Evolutionary conservation across 2,329 filamentous ascomycete species (phyloP).

Genomic region (Talaromyces pinophilus): DNA sequence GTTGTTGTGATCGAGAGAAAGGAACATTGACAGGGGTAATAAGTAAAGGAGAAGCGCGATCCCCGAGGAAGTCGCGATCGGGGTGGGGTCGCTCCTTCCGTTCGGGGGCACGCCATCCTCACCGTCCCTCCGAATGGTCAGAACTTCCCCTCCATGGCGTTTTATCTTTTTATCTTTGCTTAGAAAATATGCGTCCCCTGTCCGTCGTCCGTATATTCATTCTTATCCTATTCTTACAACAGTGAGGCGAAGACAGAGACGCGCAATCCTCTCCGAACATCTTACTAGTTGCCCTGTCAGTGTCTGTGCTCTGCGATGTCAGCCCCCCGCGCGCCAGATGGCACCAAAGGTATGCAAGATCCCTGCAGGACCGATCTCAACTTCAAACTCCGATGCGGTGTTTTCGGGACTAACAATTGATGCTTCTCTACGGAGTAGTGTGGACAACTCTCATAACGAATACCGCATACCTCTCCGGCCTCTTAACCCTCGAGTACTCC

Average conservation of each 20-base stretch:
- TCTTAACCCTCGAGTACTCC: slow-evolving; percentile 77
- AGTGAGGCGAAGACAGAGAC: background rate
- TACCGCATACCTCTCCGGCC: slow-evolving; percentile 74
- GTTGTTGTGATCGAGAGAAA: background rate
- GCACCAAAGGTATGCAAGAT: slow-evolving; percentile 17
- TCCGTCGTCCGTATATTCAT: background rate
- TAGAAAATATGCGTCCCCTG: background rate
- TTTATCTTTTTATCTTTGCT: background rate
- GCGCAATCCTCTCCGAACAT: background rate
- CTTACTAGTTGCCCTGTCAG: background rate
- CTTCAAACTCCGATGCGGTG: background rate
- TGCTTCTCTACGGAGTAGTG: slow-evolving; percentile 51
- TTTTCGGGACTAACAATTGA: background rate
- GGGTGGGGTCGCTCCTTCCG: background rate
- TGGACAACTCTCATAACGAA: slow-evolving; percentile 91
- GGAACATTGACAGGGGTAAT: background rate
- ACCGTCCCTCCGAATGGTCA: background rate
- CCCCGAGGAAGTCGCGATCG: slow-evolving; percentile 6
- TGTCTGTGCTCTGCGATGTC: background rate
- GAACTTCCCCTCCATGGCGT: background rate
- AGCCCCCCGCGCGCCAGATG: slow-evolving; percentile 1
- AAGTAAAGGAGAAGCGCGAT: background rate
- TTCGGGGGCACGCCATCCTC: background rate
- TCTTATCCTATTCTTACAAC: background rate
- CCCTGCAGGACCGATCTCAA: background rate